These are phyloP conservation scores for Pholiota conissans DNA, from an alignment of 768 basidiomycete genomes.

Conservation along the genomic window DNA sequence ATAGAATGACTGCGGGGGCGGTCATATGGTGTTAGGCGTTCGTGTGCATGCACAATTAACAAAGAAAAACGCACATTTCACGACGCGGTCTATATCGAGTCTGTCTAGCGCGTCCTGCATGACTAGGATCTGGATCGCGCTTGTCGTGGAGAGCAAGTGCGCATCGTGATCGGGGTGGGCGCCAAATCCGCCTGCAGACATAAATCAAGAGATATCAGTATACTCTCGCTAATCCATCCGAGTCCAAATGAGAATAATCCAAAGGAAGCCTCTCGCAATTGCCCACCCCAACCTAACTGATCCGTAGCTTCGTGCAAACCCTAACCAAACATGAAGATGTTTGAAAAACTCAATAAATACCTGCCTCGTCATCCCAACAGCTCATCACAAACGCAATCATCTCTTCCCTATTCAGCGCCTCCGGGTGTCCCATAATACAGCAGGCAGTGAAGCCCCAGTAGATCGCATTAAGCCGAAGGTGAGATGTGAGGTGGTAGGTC, in stretches of 20 bases:
- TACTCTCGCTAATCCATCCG: not conserved
- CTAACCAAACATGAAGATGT: not conserved
- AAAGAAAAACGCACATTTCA: constrained; percentile 56
- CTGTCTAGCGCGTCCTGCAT: constrained; percentile 81
- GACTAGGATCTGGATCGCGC: constrained; percentile 88
- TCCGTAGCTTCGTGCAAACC: too few species aligned
- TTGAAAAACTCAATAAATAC: constrained; percentile 33
- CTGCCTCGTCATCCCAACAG: constrained; percentile 93
- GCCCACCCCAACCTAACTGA: not conserved
- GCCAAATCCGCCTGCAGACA: constrained; percentile 76
- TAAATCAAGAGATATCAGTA: not conserved
- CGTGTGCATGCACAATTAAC: not conserved
- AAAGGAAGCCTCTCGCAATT: too few species aligned
- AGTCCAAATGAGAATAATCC: not conserved
- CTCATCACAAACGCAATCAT: constrained; percentile 89
- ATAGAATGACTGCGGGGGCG: constrained; percentile 68
- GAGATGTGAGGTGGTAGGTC: constrained; percentile 86
- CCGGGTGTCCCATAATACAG: constrained; percentile 72
- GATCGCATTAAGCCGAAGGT: constrained; percentile 92
- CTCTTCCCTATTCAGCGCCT: constrained; percentile 80
- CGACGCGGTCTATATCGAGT: constrained; percentile 68
- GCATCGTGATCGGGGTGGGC: constrained; percentile 94
- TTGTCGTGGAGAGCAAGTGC: constrained; percentile 82
- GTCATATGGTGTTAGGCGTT: not conserved
- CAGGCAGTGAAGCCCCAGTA: constrained; percentile 96